Percentiles rank a stretch among this genome's conserved stretches.
Evolutionary conservation across 768 basidiomycete genomes (phyloP).

Genomic region (Macrolepiota dolichaula): DNA sequence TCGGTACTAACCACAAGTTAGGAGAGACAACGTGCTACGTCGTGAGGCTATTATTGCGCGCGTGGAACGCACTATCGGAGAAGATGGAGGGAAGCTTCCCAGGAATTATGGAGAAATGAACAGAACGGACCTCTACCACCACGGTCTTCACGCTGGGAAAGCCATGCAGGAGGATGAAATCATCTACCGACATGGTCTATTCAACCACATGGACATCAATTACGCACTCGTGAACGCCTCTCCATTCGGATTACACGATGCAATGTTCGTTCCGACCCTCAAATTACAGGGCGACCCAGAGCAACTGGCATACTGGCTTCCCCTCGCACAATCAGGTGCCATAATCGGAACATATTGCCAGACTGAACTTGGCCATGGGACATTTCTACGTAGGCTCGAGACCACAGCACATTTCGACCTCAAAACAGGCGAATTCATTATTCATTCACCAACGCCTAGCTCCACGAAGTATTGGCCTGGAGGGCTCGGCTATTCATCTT

Average conservation of each 20-base stretch:
- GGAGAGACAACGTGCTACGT: not conserved
- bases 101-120: conserved; percentile 14
- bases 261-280: conserved; percentile 22
- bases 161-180: conserved; percentile 19
- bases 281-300: conserved; percentile 20
- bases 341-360: conserved; percentile 24
- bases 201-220: conserved; percentile 14
- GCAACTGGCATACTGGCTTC: conserved; percentile 22
- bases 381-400: conserved; percentile 22
- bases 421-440: conserved; percentile 20
- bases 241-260: conserved; percentile 21
- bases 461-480: conserved; percentile 25
- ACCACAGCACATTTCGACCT: conserved; percentile 24
- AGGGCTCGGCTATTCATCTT: conserved; percentile 19
- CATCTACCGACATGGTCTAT: conserved; percentile 14
- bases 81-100: conserved; percentile 14
- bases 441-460: conserved; percentile 22
- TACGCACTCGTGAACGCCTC: conserved; percentile 20
- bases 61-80: conserved; percentile 14
- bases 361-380: conserved; percentile 26
- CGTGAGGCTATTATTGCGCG: conserved; percentile 12
- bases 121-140: conserved; percentile 19
- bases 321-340: conserved; percentile 18
- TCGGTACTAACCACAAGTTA: not conserved
- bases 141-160: conserved; percentile 21